Percentiles rank a stretch among this genome's conserved stretches.
These are phyloP conservation scores for Aphanocladium album DNA, from an alignment of 2,329 filamentous ascomycete species.

Conservation along the genomic window DNA sequence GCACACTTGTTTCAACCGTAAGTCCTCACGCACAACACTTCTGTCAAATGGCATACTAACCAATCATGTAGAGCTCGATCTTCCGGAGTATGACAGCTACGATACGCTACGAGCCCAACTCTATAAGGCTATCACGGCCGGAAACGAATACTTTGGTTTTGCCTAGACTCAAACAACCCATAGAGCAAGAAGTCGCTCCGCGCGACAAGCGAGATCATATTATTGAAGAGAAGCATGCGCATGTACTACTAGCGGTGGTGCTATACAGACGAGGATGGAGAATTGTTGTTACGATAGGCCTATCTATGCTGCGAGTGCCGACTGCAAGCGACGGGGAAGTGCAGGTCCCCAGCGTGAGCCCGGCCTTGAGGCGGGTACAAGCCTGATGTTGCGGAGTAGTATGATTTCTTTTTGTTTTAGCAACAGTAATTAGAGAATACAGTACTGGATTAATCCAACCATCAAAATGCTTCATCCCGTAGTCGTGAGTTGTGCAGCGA, in stretches of 20 bases:
- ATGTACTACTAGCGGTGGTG: background rate
- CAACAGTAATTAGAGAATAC: slow-evolving; percentile 8
- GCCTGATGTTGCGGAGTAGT: background rate
- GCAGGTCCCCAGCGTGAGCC: slow-evolving; percentile 16
- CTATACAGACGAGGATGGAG: background rate
- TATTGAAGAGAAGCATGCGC: background rate
- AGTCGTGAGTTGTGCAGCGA: background rate
- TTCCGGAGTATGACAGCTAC: slow-evolving; percentile 97
- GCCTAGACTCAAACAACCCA: slow-evolving; percentile 49
- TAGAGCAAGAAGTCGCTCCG: background rate
- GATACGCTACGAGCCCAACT: slow-evolving; percentile 82
- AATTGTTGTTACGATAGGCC: background rate
- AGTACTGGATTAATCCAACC: background rate
- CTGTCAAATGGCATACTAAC: slow-evolving; percentile 26
- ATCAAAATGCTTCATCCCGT: background rate
- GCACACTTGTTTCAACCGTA: slow-evolving; percentile 99
- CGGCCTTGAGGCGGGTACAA: background rate
- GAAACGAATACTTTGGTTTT: slow-evolving; percentile 96
- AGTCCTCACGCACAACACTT: slow-evolving; percentile 39
- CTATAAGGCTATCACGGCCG: slow-evolving; percentile 94
- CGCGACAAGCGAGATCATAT: background rate
- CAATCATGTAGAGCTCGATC: slow-evolving; percentile 73
- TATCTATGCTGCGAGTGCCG: background rate
- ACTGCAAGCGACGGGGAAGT: slow-evolving; percentile 50
- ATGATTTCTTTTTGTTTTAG: slow-evolving; percentile 25